Evolutionary conservation across 164 flowering plant genomes (phyloP).

Genomic region (Umbilicus rupestris): DNA sequence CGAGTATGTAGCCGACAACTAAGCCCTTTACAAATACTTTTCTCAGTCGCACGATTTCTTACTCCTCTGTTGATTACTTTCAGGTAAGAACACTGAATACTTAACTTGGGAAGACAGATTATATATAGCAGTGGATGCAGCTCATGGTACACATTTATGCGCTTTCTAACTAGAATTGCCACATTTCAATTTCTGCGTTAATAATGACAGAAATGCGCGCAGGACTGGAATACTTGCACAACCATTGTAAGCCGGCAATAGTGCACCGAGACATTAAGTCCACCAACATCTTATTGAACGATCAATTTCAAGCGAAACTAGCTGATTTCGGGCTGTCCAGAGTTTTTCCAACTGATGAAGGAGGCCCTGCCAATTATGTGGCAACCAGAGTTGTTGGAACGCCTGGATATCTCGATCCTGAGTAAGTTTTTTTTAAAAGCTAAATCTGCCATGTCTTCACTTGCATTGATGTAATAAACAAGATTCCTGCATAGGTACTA

Average conservation of each 20-base stretch:
- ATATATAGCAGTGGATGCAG: slow-evolving; percentile 12
- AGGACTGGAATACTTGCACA: slow-evolving; percentile 14
- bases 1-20: slow-evolving; percentile 10
- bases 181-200: neutral
- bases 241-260: slow-evolving; percentile 11
- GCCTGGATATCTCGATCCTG: slow-evolving; percentile 14
- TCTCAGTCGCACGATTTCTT: neutral
- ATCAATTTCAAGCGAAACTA: slow-evolving; percentile 12
- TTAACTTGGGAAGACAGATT: slow-evolving; percentile 18
- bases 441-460: neutral
- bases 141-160: slow-evolving; percentile 1
- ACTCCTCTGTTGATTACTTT: neutral
- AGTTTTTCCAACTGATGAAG: neutral
- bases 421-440: slow-evolving; percentile 1
- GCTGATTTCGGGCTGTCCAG: slow-evolving; percentile 13
- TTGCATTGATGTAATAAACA: neutral
- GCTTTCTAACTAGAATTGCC: neutral
- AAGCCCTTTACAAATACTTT: neutral
- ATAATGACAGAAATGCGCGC: neutral
- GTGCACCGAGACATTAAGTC: slow-evolving; percentile 8
- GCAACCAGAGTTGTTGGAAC: slow-evolving; percentile 10
- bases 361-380: neutral
- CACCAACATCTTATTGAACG: slow-evolving; percentile 11
- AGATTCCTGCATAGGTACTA: slow-evolving; percentile 12
- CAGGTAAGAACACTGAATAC: slow-evolving; percentile 8